phyloP scores from a whole-genome alignment of 345 rosid species.

The Atalantia buxifolia region DNA sequence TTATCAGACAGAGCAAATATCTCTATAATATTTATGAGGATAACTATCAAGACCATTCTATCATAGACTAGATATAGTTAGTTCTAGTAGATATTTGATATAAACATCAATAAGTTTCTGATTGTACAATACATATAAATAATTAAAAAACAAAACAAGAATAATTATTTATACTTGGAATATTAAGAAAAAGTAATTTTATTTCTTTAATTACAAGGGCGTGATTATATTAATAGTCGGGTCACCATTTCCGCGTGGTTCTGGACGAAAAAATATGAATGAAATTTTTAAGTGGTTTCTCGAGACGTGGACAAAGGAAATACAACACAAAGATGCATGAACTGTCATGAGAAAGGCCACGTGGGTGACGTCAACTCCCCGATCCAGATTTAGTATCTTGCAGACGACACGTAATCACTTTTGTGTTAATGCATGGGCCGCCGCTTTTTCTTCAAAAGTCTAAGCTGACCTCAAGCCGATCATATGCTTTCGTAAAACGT shows the following conservation, averaged over 20 bases:
- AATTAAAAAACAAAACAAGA: neutral
- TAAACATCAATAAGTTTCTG: too few relatives aligned
- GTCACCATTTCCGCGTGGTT: neutral
- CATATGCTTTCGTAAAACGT: neutral
- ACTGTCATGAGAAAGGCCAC: neutral
- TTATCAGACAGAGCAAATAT: too few relatives aligned
- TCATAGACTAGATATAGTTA: too few relatives aligned
- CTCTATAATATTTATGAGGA: rapidly evolving
- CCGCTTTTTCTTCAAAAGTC: neutral
- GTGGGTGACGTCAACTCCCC: constrained; percentile 1
- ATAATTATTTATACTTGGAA: neutral
- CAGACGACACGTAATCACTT: neutral
- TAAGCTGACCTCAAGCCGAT: neutral
- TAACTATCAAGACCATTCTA: rapidly evolving
- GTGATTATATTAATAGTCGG: neutral
- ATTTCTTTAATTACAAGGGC: neutral
- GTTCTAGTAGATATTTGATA: too few relatives aligned
- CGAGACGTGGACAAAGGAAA: neutral
- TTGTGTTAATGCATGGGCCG: neutral
- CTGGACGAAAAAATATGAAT: neutral
- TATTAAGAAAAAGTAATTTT: neutral
- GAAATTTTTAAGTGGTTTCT: neutral
- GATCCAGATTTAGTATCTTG: too few relatives aligned
- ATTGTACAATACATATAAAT: neutral
- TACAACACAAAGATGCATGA: neutral